Conservation (phyloP, 169 alveolate genomes). For the Cryptosporidium tyzzeri region DNA sequence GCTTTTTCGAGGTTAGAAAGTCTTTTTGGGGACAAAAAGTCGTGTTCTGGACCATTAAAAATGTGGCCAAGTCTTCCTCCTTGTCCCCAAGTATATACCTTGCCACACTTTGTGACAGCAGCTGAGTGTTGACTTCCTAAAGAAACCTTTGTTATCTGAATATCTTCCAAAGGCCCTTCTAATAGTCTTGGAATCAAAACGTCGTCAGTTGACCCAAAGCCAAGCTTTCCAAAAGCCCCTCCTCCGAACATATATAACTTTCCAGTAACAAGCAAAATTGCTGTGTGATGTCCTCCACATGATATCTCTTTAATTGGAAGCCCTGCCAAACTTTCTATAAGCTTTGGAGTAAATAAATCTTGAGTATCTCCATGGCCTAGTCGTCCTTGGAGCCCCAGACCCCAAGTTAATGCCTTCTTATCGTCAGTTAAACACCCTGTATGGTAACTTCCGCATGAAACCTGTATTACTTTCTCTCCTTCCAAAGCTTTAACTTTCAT, state of each 20-base stretch:
- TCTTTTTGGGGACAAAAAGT: slow-evolving; percentile 71
- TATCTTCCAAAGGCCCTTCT: slow-evolving; percentile 57
- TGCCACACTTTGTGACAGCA: slow-evolving; percentile 75
- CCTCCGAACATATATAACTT: slow-evolving; percentile 79
- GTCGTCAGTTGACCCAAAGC: slow-evolving; percentile 77
- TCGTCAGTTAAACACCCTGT: slow-evolving; percentile 76
- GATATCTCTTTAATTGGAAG: slow-evolving; percentile 67
- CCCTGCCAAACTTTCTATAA: slow-evolving; percentile 75
- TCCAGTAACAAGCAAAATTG: slow-evolving; percentile 73
- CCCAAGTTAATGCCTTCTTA: slow-evolving; percentile 89
- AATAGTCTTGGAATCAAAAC: slow-evolving; percentile 68
- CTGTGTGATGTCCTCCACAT: slow-evolving; percentile 80
- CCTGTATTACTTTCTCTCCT: slow-evolving; percentile 77
- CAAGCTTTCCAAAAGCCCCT: slow-evolving; percentile 81
- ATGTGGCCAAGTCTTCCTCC: slow-evolving; percentile 79
- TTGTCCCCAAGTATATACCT: slow-evolving; percentile 80
- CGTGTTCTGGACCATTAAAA: slow-evolving; percentile 74
- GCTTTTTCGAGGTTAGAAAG: slow-evolving; percentile 47
- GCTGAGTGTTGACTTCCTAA: slow-evolving; percentile 80
- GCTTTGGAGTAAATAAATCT: slow-evolving; percentile 69
- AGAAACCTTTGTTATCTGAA: slow-evolving; percentile 65
- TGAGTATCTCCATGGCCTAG: slow-evolving; percentile 84
- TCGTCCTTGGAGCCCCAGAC: slow-evolving; percentile 87
- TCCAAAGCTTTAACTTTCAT: slow-evolving; percentile 75
- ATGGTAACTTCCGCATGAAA: slow-evolving; percentile 85